Conservation (phyloP, 2,329 filamentous ascomycete species). For the Cytospora paraplurivora region DNA sequence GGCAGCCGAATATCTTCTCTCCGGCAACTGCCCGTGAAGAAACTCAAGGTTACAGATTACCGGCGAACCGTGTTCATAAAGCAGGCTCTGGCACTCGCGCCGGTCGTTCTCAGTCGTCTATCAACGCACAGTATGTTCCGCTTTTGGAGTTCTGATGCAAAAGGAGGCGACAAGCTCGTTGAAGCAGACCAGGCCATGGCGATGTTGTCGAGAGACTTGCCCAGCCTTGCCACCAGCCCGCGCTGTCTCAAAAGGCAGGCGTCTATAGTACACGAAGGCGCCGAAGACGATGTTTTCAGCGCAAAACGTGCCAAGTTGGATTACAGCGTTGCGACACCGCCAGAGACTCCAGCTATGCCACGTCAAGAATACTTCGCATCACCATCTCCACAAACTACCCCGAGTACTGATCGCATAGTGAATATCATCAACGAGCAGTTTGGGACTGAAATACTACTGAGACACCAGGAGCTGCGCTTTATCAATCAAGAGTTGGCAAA, state of each 20-base stretch:
- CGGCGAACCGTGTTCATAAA: conserved; percentile 1
- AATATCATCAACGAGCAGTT: conserved; percentile 75
- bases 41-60: conserved; percentile 3
- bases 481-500: conserved; percentile 97
- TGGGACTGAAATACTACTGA: conserved; percentile 86
- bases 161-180: conserved; percentile 56
- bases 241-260: conserved; percentile 46
- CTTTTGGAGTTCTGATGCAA: conserved; percentile 61
- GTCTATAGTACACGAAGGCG: conserved; percentile 38
- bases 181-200: conserved; percentile 47
- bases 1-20: conserved; percentile 2
- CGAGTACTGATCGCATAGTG: conserved; percentile 24
- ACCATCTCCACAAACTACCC: conserved; percentile 27
- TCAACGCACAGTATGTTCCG: conserved; percentile 54
- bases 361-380: conserved; percentile 31
- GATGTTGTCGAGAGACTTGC: conserved; percentile 17
- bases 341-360: conserved; percentile 31
- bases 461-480: conserved; percentile 89
- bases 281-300: conserved; percentile 34
- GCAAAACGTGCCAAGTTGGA: conserved; percentile 49
- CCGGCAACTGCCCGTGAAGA: conserved; percentile 1
- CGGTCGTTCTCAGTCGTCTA: conserved; percentile 18
- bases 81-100: neutral
- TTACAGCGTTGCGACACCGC: conserved; percentile 36
- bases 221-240: conserved; percentile 20